Conservation (phyloP, 345 rosid genomes). For the Salix dunnii region DNA sequence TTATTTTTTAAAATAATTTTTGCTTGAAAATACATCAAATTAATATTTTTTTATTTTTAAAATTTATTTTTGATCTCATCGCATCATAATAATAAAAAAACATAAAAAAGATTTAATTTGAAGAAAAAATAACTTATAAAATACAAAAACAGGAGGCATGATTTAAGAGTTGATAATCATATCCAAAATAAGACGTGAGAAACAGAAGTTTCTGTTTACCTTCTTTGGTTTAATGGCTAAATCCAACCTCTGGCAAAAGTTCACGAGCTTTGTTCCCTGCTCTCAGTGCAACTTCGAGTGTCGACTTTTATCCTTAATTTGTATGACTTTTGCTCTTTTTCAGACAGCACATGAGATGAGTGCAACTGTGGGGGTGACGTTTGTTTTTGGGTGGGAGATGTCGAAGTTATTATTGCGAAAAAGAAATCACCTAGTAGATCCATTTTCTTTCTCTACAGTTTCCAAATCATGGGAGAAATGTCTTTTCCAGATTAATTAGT, state of each 20-base stretch:
- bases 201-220: conserved; percentile 2
- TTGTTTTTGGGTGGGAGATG: not conserved
- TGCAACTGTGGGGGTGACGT: conserved; percentile 30
- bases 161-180: no score
- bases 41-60: no score
- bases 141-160: no score
- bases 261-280: conserved; percentile 33
- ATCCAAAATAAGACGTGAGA: conserved; percentile 12
- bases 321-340: conserved; percentile 23
- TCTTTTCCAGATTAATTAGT: not conserved
- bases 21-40: no score
- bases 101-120: no score
- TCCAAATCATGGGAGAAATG: not conserved
- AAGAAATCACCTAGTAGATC: not conserved
- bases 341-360: conserved; percentile 14
- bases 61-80: no score
- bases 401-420: not conserved
- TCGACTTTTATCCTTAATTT: conserved; percentile 30
- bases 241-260: conserved; percentile 26
- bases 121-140: no score
- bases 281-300: conserved; percentile 23
- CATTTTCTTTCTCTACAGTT: not conserved
- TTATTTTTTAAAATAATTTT: no score
- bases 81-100: no score
- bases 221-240: not conserved